Evolutionary conservation across 345 rosid genomes (phyloP).

Genomic region (Populus euphratica): DNA sequence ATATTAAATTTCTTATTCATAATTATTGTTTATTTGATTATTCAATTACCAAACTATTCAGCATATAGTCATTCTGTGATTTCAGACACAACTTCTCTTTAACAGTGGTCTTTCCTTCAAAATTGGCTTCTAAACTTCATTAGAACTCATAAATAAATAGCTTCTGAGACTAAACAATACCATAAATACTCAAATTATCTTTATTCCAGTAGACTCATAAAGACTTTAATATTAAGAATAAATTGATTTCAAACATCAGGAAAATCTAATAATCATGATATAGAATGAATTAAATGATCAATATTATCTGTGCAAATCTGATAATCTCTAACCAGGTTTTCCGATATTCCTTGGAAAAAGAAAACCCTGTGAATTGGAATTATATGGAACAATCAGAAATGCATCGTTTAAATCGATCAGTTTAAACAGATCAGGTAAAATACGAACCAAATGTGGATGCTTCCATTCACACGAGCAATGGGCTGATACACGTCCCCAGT

Average conservation of each 20-base stretch:
- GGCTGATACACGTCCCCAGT: constrained; percentile 99
- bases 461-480: constrained; percentile 80
- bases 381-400: not conserved
- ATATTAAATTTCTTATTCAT: not conserved
- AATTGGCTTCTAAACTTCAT: not conserved
- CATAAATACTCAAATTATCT: not conserved
- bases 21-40: not conserved
- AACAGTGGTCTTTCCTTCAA: not conserved
- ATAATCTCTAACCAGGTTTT: not conserved
- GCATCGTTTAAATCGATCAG: not conserved
- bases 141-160: not conserved
- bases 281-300: not conserved
- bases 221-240: not conserved
- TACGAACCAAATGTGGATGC: constrained; percentile 61
- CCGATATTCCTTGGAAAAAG: not conserved
- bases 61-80: not conserved
- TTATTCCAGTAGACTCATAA: not conserved
- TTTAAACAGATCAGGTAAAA: constrained; percentile 1
- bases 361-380: not conserved
- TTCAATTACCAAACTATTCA: not conserved
- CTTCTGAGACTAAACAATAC: not conserved
- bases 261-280: not conserved
- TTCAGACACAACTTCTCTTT: not conserved
- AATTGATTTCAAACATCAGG: not conserved
- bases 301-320: not conserved